phyloP scores from a whole-genome alignment of 2,329 filamentous ascomycete genomes.

The Cyphellophora europaea region DNA sequence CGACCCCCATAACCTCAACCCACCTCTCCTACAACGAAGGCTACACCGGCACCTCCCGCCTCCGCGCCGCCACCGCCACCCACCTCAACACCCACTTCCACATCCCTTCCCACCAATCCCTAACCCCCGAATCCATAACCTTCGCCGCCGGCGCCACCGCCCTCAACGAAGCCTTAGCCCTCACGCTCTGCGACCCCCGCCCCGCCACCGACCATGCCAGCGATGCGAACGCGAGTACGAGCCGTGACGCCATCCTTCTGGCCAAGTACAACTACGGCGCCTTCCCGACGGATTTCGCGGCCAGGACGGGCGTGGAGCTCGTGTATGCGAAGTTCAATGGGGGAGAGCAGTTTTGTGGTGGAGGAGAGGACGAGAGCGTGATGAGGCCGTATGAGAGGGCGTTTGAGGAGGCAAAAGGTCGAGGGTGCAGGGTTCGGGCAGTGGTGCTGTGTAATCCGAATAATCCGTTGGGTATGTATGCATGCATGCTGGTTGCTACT shows the following conservation, averaged over 20 bases:
- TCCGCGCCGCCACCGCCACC: slow-evolving; percentile 20
- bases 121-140: slow-evolving; percentile 22
- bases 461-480: slow-evolving; percentile 40
- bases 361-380: slow-evolving; percentile 31
- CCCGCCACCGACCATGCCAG: no score
- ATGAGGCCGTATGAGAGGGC: slow-evolving; percentile 37
- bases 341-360: slow-evolving; percentile 32
- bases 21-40: slow-evolving; percentile 30
- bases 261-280: slow-evolving; percentile 35
- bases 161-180: slow-evolving; percentile 26
- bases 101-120: slow-evolving; percentile 18
- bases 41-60: slow-evolving; percentile 19
- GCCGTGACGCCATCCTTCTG: slow-evolving; percentile 26
- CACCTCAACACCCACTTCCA: slow-evolving; percentile 26
- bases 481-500: no score
- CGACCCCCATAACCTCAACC: slow-evolving; percentile 4
- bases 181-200: slow-evolving; percentile 24
- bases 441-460: slow-evolving; percentile 45
- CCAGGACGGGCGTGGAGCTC: slow-evolving; percentile 33
- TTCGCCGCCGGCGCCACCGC: slow-evolving; percentile 27
- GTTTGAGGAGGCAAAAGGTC: slow-evolving; percentile 25
- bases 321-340: slow-evolving; percentile 36
- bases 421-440: slow-evolving; percentile 33
- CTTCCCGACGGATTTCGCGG: slow-evolving; percentile 37
- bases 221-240: no score